Evolutionary conservation across 2,329 filamentous ascomycete genomes (phyloP).

Genomic region (Fusarium phyllophilum): DNA sequence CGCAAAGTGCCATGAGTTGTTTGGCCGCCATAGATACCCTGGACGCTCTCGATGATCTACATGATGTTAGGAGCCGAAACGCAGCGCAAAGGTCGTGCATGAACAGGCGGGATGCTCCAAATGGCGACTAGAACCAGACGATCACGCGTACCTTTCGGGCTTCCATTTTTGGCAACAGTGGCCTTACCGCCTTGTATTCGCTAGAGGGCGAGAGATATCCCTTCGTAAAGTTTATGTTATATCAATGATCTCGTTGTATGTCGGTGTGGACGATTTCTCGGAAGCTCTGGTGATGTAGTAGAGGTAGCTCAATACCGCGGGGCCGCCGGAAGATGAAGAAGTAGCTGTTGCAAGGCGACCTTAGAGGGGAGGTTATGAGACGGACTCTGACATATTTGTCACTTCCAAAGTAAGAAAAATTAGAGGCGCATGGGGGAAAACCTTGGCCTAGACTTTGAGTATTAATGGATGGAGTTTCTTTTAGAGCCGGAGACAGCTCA

Average conservation of each 20-base stretch:
- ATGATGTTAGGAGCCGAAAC: slow-evolving; percentile 29
- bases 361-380: slow-evolving; percentile 22
- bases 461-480: neutral
- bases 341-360: slow-evolving; percentile 24
- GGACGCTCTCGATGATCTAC: slow-evolving; percentile 66
- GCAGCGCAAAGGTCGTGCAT: neutral
- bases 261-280: neutral
- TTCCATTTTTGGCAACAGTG: slow-evolving; percentile 48
- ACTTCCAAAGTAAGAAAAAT: neutral
- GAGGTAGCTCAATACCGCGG: slow-evolving; percentile 19
- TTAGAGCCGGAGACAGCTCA: slow-evolving; percentile 6
- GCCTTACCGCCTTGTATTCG: neutral
- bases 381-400: slow-evolving; percentile 30
- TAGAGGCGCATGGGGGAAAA: neutral
- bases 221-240: neutral
- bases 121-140: neutral
- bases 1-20: slow-evolving; percentile 67
- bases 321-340: slow-evolving; percentile 27
- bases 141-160: slow-evolving; percentile 52
- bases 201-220: neutral
- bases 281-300: slow-evolving; percentile 1
- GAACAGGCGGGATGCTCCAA: neutral
- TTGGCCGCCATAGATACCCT: slow-evolving; percentile 68
- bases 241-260: neutral
- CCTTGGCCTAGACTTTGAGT: neutral